Conservation (phyloP, 176 grass and related monocot genomes). For the Ensete ventricosum region DNA sequence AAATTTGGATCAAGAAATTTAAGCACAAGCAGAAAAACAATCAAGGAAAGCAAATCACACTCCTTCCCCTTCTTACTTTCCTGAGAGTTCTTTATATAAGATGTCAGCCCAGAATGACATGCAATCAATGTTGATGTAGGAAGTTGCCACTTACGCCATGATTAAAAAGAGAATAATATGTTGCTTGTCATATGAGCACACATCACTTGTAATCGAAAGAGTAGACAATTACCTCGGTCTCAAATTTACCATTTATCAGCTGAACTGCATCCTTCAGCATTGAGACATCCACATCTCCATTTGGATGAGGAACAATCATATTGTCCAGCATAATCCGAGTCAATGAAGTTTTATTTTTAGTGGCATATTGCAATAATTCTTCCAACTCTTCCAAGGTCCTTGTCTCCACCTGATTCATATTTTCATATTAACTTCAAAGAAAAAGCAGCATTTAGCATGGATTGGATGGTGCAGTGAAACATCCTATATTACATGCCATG, state of each 20-base stretch:
- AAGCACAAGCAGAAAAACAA: background rate
- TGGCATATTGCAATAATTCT: slow-evolving; percentile 59
- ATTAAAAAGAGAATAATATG: background rate
- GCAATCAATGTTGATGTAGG: no score
- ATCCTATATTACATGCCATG: background rate
- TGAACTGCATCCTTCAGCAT: slow-evolving; percentile 87
- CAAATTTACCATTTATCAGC: slow-evolving; percentile 84
- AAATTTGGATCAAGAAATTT: background rate
- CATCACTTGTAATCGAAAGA: background rate
- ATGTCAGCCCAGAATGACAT: no score
- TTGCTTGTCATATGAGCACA: background rate
- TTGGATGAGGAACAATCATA: slow-evolving; percentile 75
- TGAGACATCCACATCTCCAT: slow-evolving; percentile 76
- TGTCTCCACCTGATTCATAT: slow-evolving; percentile 66
- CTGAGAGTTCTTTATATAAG: background rate
- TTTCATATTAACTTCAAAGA: background rate
- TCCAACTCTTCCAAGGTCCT: slow-evolving; percentile 82
- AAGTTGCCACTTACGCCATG: no score
- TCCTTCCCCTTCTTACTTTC: background rate
- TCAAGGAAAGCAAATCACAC: background rate
- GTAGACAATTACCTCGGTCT: slow-evolving; percentile 62
- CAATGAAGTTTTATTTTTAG: slow-evolving; percentile 62
- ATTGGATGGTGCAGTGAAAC: background rate
- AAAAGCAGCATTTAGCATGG: background rate
- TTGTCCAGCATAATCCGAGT: slow-evolving; percentile 96